These are phyloP conservation scores for Inonotus obliquus DNA, from an alignment of 1,284 basidiomycete species.

Conservation along the genomic window DNA sequence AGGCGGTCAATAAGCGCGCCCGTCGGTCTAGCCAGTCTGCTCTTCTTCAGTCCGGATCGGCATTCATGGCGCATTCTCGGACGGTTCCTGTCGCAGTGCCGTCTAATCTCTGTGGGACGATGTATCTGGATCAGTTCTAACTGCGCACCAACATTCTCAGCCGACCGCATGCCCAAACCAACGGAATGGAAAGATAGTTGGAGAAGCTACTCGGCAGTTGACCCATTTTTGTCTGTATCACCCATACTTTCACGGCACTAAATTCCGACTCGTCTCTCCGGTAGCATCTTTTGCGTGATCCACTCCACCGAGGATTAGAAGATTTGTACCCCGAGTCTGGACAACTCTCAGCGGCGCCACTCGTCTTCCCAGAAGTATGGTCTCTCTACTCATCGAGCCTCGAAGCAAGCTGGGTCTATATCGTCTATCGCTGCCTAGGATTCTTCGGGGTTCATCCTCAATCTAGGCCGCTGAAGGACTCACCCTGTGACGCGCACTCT, in stretches of 20 bases:
- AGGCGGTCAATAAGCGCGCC: neutral
- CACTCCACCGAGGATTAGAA: conserved; percentile 10
- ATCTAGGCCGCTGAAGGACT: neutral
- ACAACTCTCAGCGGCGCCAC: neutral
- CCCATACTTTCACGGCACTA: neutral
- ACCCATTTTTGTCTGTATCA: neutral
- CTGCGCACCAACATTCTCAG: conserved; percentile 3
- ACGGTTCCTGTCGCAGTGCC: conserved; percentile 3
- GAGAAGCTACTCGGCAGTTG: neutral
- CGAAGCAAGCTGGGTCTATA: neutral
- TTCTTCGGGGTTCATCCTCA: neutral
- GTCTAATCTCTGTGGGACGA: conserved; percentile 10
- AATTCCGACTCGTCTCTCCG: neutral
- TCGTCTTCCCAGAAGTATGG: neutral
- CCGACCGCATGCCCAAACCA: neutral
- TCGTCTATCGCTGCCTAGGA: neutral
- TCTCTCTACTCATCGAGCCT: neutral
- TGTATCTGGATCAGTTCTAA: neutral
- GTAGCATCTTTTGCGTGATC: neutral
- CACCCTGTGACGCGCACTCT: conserved; percentile 3
- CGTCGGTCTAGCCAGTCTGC: neutral
- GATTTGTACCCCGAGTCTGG: neutral
- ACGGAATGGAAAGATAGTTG: neutral
- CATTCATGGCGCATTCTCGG: conserved; percentile 6
- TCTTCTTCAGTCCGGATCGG: neutral